Base-by-base conservation (phyloP, 1,284 basidiomycete species). In the Cutaneotrichosporon mucoides region DNA sequence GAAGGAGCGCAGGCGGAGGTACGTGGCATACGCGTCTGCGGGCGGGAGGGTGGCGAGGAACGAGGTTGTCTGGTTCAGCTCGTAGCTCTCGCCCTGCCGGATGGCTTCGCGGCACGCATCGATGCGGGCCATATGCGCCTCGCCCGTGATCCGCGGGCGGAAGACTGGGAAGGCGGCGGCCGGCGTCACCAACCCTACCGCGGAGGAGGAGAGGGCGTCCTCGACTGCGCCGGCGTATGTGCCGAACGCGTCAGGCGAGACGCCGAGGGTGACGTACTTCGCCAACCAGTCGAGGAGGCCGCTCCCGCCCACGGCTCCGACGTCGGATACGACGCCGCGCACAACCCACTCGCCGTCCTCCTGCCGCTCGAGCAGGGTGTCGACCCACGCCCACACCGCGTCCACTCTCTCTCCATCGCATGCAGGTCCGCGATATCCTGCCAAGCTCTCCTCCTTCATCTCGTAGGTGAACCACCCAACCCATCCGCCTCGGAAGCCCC, bases 71-170 rank as follows among this genome's bases (percentile, higher is more conserved):
- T 97, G 81, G 69, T 95, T 98, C 16, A 98, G 83, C 73, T 98
- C 94, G 77, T 98, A 98, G n/a, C 91, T 92, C 73, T 98, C 89
- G 5, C 94, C 94, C 42, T 87, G 82, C 57, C 83, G 86, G 24
- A 98, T 86, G 56, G 84, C 83, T 56, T 89, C 86, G 69, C 92
- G 86, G 9, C 90, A 89, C 41, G 81, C 73, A 37, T 85, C 80
- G 68, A 97, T 92, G 44, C 85, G 85, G 13, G 82, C 77, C 55
- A 88, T 85, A 79, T 98, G 97, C 2, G 75, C 71, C 0, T 76
- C 49, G 56, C 75, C 66, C 9, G 72, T 66, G 56, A 71, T 68
- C 65, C 75, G 62, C n/a, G 76, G 73, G 16, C 60, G 56, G 69
- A 78, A 76, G 5, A 60, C 53, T 7, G 71, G 68, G 57, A 77